Base-by-base conservation (phyloP, 2,329 filamentous ascomycete species). In the Sarocladiaceae sp. region DNA sequence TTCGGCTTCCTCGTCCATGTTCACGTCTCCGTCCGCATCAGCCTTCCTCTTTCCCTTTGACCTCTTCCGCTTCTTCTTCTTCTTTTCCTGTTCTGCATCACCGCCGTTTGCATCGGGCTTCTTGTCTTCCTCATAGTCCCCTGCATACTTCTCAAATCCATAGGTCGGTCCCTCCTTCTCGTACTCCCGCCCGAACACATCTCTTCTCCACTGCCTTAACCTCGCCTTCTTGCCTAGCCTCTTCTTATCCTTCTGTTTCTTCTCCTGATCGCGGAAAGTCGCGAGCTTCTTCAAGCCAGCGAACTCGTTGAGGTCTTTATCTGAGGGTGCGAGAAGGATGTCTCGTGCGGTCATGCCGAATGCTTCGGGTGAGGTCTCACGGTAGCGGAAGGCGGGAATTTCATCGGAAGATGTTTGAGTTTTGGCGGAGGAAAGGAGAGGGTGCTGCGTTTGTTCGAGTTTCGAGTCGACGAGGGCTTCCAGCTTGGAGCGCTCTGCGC, bases 231-330 rank as follows among this genome's bases (percentile, higher is more conserved):
- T 99, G 58, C 90, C 88, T 26, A 97, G 78, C 61, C 82, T 80
- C 77, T 96, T 96, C 73, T 85, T 84, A 65, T 99, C 94, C 62
- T 86, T 88, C 59, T 80, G 79, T 78, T 97, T 97, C 79, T 95
- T 94, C 62, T 92, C 88, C 3, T 78, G 75, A 65, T 97, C 92
- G 53, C 94, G 82, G 75, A 94, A 99, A 4, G 88, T 78, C 4
- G 93, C 92, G 54, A 97, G 81, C 73, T 97, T 97, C 79, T 99
- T 99, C 63, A 99, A 75, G 6, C 94, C 93, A 4, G 87, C 93
- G 64, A 87, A 99, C 58, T 92, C 79, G 69, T 99, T 99, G 58
- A 99, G 82, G 51, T 86, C 84, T 44, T 83, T 76, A 71, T 99
- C 94, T 40, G 87, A 87, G 1, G 92, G 90, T 58, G 96, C 90